Percentiles rank a stretch among this genome's conserved stretches.
These are phyloP conservation scores for Verticillium alfalfae DNA, from an alignment of 2,329 filamentous ascomycete genomes.

Conservation along the genomic window DNA sequence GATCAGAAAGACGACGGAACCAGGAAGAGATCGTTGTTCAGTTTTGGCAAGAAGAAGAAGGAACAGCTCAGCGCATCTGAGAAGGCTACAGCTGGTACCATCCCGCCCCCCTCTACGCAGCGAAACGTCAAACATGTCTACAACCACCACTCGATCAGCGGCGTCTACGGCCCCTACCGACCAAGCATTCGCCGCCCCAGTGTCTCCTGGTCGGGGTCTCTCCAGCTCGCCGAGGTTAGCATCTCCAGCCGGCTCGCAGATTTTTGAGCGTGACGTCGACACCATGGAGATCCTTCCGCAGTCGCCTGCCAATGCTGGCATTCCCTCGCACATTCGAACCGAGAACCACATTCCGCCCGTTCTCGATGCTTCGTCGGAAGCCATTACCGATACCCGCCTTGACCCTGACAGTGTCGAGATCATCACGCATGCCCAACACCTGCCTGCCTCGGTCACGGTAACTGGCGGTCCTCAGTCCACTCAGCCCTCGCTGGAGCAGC, in stretches of 20 bases:
- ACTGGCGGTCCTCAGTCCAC: conserved; percentile 36
- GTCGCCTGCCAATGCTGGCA: conserved; percentile 87
- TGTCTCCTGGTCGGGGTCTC: conserved; percentile 61
- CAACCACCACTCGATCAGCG: conserved; percentile 26
- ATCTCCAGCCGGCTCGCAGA: conserved; percentile 73
- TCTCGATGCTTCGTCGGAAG: conserved; percentile 83
- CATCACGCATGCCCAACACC: conserved; percentile 78
- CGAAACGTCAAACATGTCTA: conserved; percentile 29
- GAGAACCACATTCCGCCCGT: conserved; percentile 92
- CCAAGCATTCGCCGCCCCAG: conserved; percentile 41
- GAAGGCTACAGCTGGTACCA: conserved; percentile 21
- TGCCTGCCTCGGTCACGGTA: conserved; percentile 67
- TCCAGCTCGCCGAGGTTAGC: conserved; percentile 69
- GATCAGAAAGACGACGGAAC: conserved; percentile 18
- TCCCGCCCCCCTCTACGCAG: conserved; percentile 19
- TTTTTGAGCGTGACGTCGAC: conserved; percentile 94
- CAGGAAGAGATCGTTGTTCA: conserved; percentile 55
- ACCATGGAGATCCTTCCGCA: conserved; percentile 65
- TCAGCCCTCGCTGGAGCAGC: conserved; percentile 32
- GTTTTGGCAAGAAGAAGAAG: conserved; percentile 56
- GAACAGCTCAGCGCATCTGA: conserved; percentile 32
- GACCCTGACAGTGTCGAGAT: conserved; percentile 91
- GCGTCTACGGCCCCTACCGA: conserved; percentile 37
- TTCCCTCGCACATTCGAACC: conserved; percentile 87
- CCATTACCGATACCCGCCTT: conserved; percentile 80